Base-by-base conservation (phyloP, 805 yeast species). In the Clavispora vitiphila region DNA sequence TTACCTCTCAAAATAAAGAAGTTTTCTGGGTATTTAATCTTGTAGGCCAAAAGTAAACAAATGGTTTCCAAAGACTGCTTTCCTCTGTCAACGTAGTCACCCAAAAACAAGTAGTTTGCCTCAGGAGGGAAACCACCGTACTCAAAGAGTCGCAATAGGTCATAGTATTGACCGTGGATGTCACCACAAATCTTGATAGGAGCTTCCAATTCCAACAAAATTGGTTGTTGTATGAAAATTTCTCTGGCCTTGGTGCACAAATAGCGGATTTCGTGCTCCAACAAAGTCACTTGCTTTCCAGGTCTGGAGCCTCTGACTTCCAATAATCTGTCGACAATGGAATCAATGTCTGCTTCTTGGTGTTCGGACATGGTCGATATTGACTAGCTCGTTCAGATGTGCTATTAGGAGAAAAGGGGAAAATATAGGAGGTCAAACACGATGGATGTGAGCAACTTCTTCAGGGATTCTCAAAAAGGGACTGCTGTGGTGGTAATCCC, bases 121-220 rank as follows among this genome's bases (percentile, higher is more conserved):
- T 93, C 98, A 10, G 99, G 99, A 1, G 99, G 99, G 76, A 93
- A 91, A 2, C 98, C 99, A 57, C 99, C 98, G 61, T 91, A 91
- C 72, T 93, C 98, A 59, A 91, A 91, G 56, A 91, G 78, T 67
- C 99, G 84, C 63, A 91, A 77, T 57, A 91, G 78, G 67, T 91
- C 99, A 62, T 91, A 91, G 69, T 93, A 91, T 70, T 91, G 99
- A 43, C 99, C 99, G 66, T 91, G 99, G 59, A 91, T 93, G 66
- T 91, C 99, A 67, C 99, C 99, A 71, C 96, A 89, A 45, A 85
- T 85, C 67, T 89, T 59, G 58, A 91, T 91, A 43, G 99, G 99
- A 16, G 99, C 98, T 68, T 93, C 98, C 54, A 91, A 77, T 65
- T 91, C 99, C 57, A 91, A 74, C 53, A 91, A 72, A 54, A 93